Evolutionary conservation across 495 filamentous ascomycete genomes (phyloP).

Genomic region (Aspergillus carlsbadensis): DNA sequence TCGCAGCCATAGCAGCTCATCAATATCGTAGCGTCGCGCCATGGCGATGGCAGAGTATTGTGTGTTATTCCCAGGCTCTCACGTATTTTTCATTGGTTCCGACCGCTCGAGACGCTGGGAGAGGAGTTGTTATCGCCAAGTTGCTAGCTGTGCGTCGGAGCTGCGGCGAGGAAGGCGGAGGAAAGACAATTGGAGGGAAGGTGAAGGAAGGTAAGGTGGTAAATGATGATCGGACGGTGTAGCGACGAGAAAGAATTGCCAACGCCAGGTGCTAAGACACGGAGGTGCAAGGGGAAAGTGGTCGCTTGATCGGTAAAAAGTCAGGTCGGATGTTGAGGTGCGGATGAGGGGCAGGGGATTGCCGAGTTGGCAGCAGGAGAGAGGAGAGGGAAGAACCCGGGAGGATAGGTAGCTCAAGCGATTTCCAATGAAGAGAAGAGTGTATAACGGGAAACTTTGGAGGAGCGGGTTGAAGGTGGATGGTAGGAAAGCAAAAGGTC

Average conservation of each 20-base stretch:
- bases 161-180: not conserved
- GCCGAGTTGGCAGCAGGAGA: not conserved
- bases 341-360: slow-evolving; percentile 23
- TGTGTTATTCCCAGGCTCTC: slow-evolving; percentile 27
- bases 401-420: not conserved
- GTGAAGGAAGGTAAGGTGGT: not conserved
- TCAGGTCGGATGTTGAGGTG: slow-evolving; percentile 13
- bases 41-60: slow-evolving; percentile 39
- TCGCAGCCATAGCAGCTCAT: slow-evolving; percentile 74
- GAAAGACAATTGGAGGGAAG: not conserved
- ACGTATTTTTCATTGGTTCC: slow-evolving; percentile 37
- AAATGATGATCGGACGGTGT: not conserved
- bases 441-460: not conserved
- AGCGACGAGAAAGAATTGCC: not conserved
- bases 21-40: slow-evolving; percentile 70
- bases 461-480: slow-evolving; percentile 5
- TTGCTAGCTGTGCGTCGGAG: not conserved
- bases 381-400: not conserved
- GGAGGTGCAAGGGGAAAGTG: slow-evolving; percentile 23
- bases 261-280: not conserved
- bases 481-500: slow-evolving; percentile 11
- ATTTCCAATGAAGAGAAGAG: not conserved
- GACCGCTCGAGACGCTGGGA: slow-evolving; percentile 1
- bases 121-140: not conserved
- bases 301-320: slow-evolving; percentile 28